Evolutionary conservation across 2,329 filamentous ascomycete genomes (phyloP).

Genomic region (Phialophora verrucosa): DNA sequence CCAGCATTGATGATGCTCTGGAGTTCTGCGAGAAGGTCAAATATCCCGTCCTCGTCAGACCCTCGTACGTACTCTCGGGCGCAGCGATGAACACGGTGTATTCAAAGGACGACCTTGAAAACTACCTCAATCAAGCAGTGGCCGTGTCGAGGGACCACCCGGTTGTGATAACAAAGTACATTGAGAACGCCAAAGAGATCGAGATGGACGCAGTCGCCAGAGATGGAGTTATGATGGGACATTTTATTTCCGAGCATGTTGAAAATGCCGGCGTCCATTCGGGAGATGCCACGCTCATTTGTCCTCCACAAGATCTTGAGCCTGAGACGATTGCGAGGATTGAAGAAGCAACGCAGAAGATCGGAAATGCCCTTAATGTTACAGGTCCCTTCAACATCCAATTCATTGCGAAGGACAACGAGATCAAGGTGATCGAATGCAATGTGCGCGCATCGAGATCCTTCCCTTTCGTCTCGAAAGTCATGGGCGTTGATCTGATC

Average conservation of each 20-base stretch:
- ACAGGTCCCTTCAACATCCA: constrained; percentile 99
- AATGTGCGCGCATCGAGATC: constrained; percentile 96
- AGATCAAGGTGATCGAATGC: constrained; percentile 99
- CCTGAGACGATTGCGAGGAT: constrained; percentile 87
- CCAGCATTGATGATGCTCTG: constrained; percentile 88
- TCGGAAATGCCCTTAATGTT: constrained; percentile 89
- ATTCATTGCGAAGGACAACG: constrained; percentile 99
- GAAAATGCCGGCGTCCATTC: constrained; percentile 99
- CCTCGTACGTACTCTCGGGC: constrained; percentile 94
- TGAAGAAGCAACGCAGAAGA: constrained; percentile 93
- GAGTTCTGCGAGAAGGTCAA: constrained; percentile 85
- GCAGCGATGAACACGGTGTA: constrained; percentile 99
- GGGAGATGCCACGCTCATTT: constrained; percentile 92
- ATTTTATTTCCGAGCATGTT: constrained; percentile 98
- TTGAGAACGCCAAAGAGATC: constrained; percentile 98
- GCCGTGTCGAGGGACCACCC: constrained; percentile 95
- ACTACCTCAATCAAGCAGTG: constrained; percentile 85
- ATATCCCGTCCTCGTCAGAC: constrained; percentile 92
- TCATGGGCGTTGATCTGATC: constrained; percentile 96
- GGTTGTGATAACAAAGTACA: constrained; percentile 99
- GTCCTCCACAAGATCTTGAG: constrained; percentile 92
- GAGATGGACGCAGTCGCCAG: constrained; percentile 98
- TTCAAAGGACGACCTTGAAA: constrained; percentile 88
- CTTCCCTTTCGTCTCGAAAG: constrained; percentile 98
- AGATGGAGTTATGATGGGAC: constrained; percentile 86